Evolutionary conservation across 331 rosid genomes (phyloP), one percentile per base, ranked within the genome.

Genomic region (Malus hybrid): DNA sequence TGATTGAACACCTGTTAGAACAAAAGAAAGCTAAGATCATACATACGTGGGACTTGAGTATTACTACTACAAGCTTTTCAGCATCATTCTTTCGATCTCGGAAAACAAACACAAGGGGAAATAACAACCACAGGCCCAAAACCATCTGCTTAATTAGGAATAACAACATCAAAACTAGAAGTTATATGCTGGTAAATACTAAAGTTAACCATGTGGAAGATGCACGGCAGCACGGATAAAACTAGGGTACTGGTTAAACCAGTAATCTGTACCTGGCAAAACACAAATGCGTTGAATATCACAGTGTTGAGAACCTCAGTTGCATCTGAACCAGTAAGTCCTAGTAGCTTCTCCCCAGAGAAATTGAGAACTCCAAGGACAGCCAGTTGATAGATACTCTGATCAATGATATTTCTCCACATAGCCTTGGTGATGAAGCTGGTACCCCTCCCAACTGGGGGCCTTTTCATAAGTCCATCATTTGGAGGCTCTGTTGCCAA

Each of bases 391-490:
- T 92, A 94, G 70, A 92, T 83, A 66, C 99, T 90, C 86, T 94
- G 99, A 66, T 97, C 99, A 28, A 95, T 77, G 70, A 95, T 90
- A 78, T 95, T 95, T 81, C 97, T 87, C 99, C 97, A 95, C 99
- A 95, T 95, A 69, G 88, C 57, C 78, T 85, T 90, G 65, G 99
- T 95, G 75, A 95, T 89, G 77, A 95, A 92, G 87, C 83, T 86
- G 66, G 82, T 62, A 74, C 91, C 92, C 80, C 84, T 86, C 31
- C 78, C 85, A 73, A 95, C 91, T 0, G 99, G 97, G 13, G 80
- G 85, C 80, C 91, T 80, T 79, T 90, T 42, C 92, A 95, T 77
- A 39, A 94, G 90, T 73, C 73, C 96, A 29, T 89, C 90, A 14
- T 84, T 83, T 32, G 97, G 97, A 82, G 99, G 97, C 78, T 94